phyloP scores from a whole-genome alignment of 1,284 basidiomycete genomes.

The Naganishia sp. region DNA sequence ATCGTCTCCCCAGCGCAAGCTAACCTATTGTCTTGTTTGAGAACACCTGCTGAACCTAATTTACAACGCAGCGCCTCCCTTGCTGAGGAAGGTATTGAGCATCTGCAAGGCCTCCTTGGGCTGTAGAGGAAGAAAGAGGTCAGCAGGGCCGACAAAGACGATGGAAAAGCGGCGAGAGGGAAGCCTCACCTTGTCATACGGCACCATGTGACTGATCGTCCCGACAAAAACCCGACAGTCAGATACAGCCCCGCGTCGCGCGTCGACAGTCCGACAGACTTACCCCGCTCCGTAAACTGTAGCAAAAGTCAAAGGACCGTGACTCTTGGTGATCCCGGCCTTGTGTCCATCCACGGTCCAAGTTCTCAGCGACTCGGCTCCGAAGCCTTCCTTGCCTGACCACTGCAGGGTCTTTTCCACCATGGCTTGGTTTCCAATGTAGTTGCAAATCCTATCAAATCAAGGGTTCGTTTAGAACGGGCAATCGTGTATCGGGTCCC shows the following conservation, averaged over 20 bases:
- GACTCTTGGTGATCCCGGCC: conserved; percentile 62
- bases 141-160: neutral
- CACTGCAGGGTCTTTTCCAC: conserved; percentile 62
- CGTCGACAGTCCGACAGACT: neutral
- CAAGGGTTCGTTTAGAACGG: neutral
- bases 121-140: neutral
- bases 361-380: conserved; percentile 52
- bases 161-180: neutral
- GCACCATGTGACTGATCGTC: conserved; percentile 53
- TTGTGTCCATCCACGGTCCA: conserved; percentile 56
- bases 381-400: conserved; percentile 62
- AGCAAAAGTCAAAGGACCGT: conserved; percentile 64
- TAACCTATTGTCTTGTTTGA: too few relatives aligned
- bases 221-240: conserved; percentile 38
- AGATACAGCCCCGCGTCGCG: neutral
- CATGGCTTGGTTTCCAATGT: conserved; percentile 68
- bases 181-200: conserved; percentile 48
- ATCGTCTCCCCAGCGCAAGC: too few relatives aligned
- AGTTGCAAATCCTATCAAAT: conserved; percentile 62
- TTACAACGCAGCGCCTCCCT: conserved; percentile 27
- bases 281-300: conserved; percentile 62
- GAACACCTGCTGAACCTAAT: neutral
- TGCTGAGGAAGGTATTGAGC: conserved; percentile 47
- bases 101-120: conserved; percentile 51
- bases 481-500: conserved; percentile 2